phyloP scores from a whole-genome alignment of 331 rosid species.

The Pyracantha coccinea region DNA sequence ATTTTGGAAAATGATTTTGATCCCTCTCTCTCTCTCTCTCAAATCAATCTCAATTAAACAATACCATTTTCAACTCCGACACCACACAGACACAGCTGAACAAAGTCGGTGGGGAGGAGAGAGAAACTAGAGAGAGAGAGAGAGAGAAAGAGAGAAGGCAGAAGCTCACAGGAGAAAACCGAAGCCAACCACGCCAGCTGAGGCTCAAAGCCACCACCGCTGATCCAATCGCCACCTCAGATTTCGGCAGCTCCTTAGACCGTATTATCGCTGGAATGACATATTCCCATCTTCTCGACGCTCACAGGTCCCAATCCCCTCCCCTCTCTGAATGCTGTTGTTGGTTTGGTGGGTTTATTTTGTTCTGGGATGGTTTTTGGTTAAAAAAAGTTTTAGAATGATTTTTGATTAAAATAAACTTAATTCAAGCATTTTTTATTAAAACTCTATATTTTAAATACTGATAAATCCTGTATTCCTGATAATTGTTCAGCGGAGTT shows the following conservation, averaged over 20 bases:
- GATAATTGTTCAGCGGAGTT: accelerated
- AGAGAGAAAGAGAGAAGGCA: too few species aligned
- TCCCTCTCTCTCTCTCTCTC: neutral
- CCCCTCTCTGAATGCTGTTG: neutral
- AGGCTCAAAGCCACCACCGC: neutral
- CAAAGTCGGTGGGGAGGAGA: constrained; percentile 46
- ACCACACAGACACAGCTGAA: neutral
- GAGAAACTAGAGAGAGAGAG: neutral
- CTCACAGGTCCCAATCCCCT: constrained; percentile 5
- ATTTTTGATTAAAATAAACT: too few species aligned
- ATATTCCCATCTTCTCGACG: neutral
- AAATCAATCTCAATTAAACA: constrained; percentile 19
- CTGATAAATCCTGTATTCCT: neutral
- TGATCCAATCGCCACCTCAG: constrained; percentile 17
- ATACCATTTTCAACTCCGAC: constrained; percentile 35
- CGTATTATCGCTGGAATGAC: constrained; percentile 18
- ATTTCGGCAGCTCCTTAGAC: constrained; percentile 17
- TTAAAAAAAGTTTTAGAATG: too few species aligned
- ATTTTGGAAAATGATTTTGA: too few species aligned
- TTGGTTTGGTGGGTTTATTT: too few species aligned
- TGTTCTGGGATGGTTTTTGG: too few species aligned
- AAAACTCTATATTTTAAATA: too few species aligned
- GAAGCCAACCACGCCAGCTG: neutral
- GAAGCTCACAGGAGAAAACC: neutral
- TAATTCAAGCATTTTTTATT: too few species aligned